Evolutionary conservation across 441 rosid genomes (phyloP), one percentile per base, ranked within the genome.

Genomic region (Populus hybrid): DNA sequence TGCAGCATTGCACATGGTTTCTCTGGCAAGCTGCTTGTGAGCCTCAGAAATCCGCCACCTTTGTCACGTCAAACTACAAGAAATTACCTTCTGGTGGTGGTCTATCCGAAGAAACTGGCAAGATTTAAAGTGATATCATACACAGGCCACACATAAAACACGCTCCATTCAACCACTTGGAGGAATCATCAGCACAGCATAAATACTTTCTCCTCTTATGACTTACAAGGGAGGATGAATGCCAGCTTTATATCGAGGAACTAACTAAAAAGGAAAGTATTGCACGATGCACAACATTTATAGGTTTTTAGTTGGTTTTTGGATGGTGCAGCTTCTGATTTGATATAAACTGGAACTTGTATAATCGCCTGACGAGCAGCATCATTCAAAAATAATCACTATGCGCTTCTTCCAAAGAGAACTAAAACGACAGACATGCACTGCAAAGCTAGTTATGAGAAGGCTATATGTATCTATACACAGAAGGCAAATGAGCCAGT

Each of bases 401-500:
- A 53, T 16, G 61, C 6, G 61, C 61, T 53, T 53, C 61, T 53
- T 53, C 21, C 61, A 53, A 5, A 53, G n/a, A 35, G 38, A 53
- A 18, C 61, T 53, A 53, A 53, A 16, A 53, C 32, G 32, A 30
- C 32, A 18, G 61, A 53, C 61, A 53, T 53, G 61, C 61, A 53
- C 61, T 1, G 38, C 38, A 57, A 23, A 18, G 3, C 6, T 35
- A 32, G 53, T 16, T 23, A 61, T 1, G 63, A 61, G 18, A 24
- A 64, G 26, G 68, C 16, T 10, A 69, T 14, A 53, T 34, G 10
- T 69, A 63, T 38, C 36, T 77, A 70, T 63, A 69, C 72, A 84
- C 83, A 82, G 4, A 21, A 63, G 72, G 50, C 23, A 18, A 8
- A 9, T 7, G 38, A 12, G 32, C 53, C 76, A 68, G 8, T 5